Percentiles rank a stretch among this genome's conserved stretches.
Evolutionary conservation across 805 yeast species (phyloP).

Genomic region (Starmerella roubikii): DNA sequence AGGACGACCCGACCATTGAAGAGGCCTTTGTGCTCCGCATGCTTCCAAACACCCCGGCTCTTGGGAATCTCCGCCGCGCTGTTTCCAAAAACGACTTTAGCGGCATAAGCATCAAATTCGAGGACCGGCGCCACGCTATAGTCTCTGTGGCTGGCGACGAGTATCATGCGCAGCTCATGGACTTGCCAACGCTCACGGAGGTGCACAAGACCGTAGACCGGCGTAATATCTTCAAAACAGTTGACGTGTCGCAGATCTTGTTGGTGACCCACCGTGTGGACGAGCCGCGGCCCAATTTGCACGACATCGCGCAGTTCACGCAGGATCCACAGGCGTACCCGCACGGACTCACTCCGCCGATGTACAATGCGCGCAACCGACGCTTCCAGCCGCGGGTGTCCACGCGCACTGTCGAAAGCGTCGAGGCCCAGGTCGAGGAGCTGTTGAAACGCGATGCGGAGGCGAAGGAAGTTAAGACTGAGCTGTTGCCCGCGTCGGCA

Average conservation of each 20-base stretch:
- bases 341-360: slow-evolving; percentile 79
- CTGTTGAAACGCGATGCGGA: slow-evolving; percentile 62
- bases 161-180: slow-evolving; percentile 77
- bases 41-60: slow-evolving; percentile 40
- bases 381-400: slow-evolving; percentile 60
- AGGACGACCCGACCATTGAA: slow-evolving; percentile 85
- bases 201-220: slow-evolving; percentile 78
- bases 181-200: slow-evolving; percentile 78
- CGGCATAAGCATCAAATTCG: slow-evolving; percentile 66
- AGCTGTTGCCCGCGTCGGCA: slow-evolving; percentile 40
- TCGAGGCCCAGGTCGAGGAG: slow-evolving; percentile 68
- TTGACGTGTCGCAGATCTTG: slow-evolving; percentile 76
- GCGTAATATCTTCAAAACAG: slow-evolving; percentile 74
- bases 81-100: slow-evolving; percentile 54
- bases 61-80: slow-evolving; percentile 62
- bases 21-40: slow-evolving; percentile 73
- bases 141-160: slow-evolving; percentile 53
- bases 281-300: slow-evolving; percentile 26
- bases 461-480: slow-evolving; percentile 69
- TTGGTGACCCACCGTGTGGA: slow-evolving; percentile 49
- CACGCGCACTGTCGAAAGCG: slow-evolving; percentile 56
- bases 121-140: slow-evolving; percentile 66
- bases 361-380: slow-evolving; percentile 53
- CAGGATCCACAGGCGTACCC: slow-evolving; percentile 28
- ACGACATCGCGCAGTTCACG: slow-evolving; percentile 28